Base-by-base conservation (phyloP, 805 yeast species). In the Lachancea quebecensis region DNA sequence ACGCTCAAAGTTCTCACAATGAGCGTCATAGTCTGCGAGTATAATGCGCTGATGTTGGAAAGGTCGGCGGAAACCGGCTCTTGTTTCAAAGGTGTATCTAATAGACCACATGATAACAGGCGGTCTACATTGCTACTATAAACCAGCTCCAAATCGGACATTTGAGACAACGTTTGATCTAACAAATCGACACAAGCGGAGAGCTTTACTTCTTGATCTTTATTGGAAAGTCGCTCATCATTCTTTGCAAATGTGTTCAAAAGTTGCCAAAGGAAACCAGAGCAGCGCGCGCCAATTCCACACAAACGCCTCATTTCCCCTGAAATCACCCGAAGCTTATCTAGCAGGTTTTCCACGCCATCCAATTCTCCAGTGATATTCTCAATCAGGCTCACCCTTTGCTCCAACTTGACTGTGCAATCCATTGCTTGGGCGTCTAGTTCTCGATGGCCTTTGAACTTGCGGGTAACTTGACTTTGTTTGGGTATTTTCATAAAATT, bases 1-100 rank as follows among this genome's bases (percentile, higher is more conserved):
- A 45, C 28, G 11, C 35, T 32, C 35, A 50, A 21, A 10, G 51
- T 45, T 9, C 39, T 28, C 2, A 45, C 46, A 18, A 50, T 29
- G 25, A 47, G 46, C 21, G 16, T 36, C n/a, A 42, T 42, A 17
- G 48, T 46, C 18, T 37, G 39, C 11, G 31, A 11, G 32, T 31
- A 34, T 33, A 37, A 42, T 15, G 3, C 10, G 6, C 42, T 39
- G 3, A 43, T 36, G 30, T 33, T 25, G 15, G 38, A 33, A 3
- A 38, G 2, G n/a, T 32, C 29, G 10, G 41, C 34, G 8, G 41
- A 27, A 9, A 10, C 41, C 2, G 18, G 3, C 14, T 11, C 31
- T 14, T 29, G 14, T 28, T 25, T 32, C 15, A 12, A 2, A 8
- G 29, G 14, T 5, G 7, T 16, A 2, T 25, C 27, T 12, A 43